A percentile compares a stretch with the other conserved stretches of the same genome.
Evolutionary conservation across 371 early-diverging fungal genomes (phyloP).

Genomic region (Paramicrosporidium saccamoebae): DNA sequence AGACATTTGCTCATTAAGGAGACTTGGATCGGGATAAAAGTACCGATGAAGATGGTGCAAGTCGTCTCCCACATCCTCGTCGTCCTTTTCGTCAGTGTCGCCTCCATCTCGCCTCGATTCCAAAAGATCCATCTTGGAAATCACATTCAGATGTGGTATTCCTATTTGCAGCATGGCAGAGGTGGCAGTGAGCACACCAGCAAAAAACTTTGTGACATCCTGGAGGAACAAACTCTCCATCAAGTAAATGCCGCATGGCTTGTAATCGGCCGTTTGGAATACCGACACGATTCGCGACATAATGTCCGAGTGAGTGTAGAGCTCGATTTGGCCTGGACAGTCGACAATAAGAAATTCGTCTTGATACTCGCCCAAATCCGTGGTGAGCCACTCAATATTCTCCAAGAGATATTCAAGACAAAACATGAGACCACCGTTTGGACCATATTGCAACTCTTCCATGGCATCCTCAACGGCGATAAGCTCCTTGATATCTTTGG

Average conservation of each 20-base stretch:
- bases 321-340: conserved; percentile 97
- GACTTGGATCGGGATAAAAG: conserved; percentile 49
- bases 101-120: conserved; percentile 11
- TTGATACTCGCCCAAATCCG: conserved; percentile 52
- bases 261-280: conserved; percentile 24
- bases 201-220: conserved; percentile 74
- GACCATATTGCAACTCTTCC: conserved; percentile 86
- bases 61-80: conserved; percentile 1
- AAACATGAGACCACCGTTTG: conserved; percentile 92
- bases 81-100: conserved; percentile 12
- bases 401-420: conserved; percentile 78
- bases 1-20: conserved; percentile 43
- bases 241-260: conserved; percentile 62
- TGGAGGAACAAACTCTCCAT: conserved; percentile 72
- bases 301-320: conserved; percentile 90
- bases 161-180: conserved; percentile 82
- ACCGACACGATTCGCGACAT: conserved; percentile 44
- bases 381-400: conserved; percentile 84
- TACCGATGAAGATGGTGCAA: conserved; percentile 11
- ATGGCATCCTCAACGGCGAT: conserved; percentile 90
- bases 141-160: conserved; percentile 80
- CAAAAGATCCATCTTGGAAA: conserved; percentile 88
- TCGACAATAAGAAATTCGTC: conserved; percentile 91
- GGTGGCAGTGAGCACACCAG: conserved; percentile 68
- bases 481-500: conserved; percentile 66